phyloP scores from a whole-genome alignment of 2,329 filamentous ascomycete genomes.

The Tolypocladium cylindrosporum region DNA sequence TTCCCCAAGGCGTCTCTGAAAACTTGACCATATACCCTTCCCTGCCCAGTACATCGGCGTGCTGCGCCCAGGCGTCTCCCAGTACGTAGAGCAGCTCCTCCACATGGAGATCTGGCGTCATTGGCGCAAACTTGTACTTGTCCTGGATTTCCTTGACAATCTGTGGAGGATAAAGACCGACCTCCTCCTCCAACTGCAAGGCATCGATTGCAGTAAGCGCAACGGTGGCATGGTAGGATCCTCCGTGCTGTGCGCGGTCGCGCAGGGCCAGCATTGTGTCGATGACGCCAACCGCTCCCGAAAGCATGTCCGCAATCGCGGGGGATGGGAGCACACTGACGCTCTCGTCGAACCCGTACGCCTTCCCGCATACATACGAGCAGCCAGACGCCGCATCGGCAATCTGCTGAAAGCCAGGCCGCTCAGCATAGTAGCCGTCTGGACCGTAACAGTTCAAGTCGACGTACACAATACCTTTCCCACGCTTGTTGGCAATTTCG shows the following conservation, averaged over 20 bases:
- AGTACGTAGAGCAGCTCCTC: neutral
- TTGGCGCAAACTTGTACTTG: slow-evolving; percentile 1
- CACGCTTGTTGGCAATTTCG: slow-evolving; percentile 35
- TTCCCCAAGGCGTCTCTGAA: neutral
- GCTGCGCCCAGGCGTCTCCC: neutral
- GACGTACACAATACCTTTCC: slow-evolving; percentile 53
- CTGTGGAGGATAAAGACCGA: slow-evolving; percentile 18
- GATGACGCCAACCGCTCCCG: slow-evolving; percentile 20
- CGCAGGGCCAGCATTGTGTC: slow-evolving; percentile 20
- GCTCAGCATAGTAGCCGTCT: slow-evolving; percentile 43
- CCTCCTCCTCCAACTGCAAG: slow-evolving; percentile 15
- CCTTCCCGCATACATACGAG: slow-evolving; percentile 20
- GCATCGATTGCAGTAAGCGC: slow-evolving; percentile 17
- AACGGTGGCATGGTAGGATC: slow-evolving; percentile 19
- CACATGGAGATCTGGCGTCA: neutral
- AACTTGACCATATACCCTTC: neutral
- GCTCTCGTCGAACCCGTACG: slow-evolving; percentile 12
- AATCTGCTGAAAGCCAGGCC: slow-evolving; percentile 59
- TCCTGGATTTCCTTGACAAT: slow-evolving; percentile 3
- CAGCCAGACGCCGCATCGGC: slow-evolving; percentile 36
- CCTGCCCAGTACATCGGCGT: neutral
- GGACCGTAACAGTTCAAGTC: slow-evolving; percentile 57
- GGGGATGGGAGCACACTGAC: slow-evolving; percentile 12
- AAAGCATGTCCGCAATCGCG: slow-evolving; percentile 24
- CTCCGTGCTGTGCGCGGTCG: slow-evolving; percentile 19